These are phyloP conservation scores for Hanseniaspora meyeri DNA, from an alignment of 805 yeast genomes.

Conservation along the genomic window DNA sequence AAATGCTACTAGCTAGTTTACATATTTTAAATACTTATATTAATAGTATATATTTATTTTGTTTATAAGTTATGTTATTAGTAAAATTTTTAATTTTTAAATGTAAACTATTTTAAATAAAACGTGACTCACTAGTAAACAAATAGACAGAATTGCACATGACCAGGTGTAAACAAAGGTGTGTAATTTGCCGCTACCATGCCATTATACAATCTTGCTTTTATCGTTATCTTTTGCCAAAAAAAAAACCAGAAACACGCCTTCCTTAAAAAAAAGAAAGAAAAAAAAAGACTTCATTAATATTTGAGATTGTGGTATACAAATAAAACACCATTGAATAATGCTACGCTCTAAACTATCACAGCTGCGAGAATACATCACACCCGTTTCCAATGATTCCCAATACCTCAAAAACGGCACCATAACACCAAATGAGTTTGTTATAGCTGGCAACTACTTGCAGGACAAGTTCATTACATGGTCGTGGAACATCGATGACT, in stretches of 20 bases:
- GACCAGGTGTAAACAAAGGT: background rate
- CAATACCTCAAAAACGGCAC: slow-evolving; percentile 80
- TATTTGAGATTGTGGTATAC: no score
- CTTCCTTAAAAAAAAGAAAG: no score
- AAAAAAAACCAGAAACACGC: no score
- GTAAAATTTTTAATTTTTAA: no score
- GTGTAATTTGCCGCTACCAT: background rate
- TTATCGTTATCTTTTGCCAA: no score
- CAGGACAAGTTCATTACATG: slow-evolving; percentile 91
- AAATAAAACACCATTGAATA: no score
- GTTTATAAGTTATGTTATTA: no score
- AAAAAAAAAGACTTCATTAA: no score
- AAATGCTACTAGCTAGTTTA: background rate
- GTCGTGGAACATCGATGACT: slow-evolving; percentile 69
- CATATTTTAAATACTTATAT: no score
- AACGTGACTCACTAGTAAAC: background rate
- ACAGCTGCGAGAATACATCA: slow-evolving; percentile 78
- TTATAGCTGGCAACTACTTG: slow-evolving; percentile 84
- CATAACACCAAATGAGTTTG: slow-evolving; percentile 91
- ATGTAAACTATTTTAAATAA: background rate
- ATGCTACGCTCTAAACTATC: slow-evolving; percentile 67
- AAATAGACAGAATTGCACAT: background rate
- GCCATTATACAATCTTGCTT: no score
- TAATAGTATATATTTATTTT: no score
- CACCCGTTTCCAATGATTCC: slow-evolving; percentile 81